phyloP scores from a whole-genome alignment of 495 filamentous ascomycete species.

The Podospora bellae-mahoneyi region DNA sequence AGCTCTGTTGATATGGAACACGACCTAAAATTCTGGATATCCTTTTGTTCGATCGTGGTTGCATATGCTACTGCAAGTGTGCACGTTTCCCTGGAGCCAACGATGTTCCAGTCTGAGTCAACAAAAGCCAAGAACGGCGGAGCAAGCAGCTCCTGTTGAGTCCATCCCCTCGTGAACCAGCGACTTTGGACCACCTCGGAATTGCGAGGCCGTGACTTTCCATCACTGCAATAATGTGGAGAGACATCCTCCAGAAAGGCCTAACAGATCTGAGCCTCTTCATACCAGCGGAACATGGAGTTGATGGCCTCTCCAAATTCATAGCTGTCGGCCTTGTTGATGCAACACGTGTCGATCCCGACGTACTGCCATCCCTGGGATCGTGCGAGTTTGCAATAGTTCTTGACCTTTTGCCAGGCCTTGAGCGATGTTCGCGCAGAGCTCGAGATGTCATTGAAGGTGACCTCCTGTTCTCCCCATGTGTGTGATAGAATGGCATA shows the following conservation, averaged over 20 bases:
- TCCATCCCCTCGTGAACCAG: constrained; percentile 1
- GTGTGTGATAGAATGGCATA: background rate
- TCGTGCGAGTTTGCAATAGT: background rate
- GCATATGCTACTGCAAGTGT: background rate
- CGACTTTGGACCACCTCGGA: background rate
- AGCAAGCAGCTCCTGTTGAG: background rate
- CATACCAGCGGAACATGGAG: constrained; percentile 45
- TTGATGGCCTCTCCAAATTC: constrained; percentile 45
- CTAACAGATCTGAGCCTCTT: constrained; percentile 30
- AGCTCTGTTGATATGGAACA: background rate
- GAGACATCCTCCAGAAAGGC: constrained; percentile 26
- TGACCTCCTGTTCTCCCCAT: background rate
- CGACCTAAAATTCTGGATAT: background rate
- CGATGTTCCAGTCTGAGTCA: background rate
- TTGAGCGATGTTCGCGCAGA: background rate
- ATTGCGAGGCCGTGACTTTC: background rate
- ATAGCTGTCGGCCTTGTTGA: constrained; percentile 39
- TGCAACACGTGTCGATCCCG: constrained; percentile 45
- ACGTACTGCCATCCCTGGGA: constrained; percentile 23
- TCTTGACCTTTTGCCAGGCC: background rate
- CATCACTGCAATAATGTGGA: background rate
- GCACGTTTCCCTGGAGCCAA: background rate
- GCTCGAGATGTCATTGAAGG: background rate
- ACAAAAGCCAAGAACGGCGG: background rate
- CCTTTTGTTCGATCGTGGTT: background rate